Evolutionary conservation across 495 filamentous ascomycete genomes (phyloP).

Genomic region (Hypoxylon rickii): DNA sequence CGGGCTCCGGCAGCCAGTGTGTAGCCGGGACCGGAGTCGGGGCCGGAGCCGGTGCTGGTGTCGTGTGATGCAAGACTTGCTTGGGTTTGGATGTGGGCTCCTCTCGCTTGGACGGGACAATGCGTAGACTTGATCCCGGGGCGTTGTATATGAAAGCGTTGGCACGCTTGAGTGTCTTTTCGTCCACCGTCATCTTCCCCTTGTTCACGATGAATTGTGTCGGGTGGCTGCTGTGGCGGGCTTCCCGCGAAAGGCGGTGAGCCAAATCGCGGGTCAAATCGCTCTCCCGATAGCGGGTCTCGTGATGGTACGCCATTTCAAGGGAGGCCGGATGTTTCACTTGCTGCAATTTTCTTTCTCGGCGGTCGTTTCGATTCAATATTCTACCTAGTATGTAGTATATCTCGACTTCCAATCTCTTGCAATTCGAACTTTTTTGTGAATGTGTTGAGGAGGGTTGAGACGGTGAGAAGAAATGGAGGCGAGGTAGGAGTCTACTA

Average conservation of each 20-base stretch:
- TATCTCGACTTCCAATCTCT: too few species aligned
- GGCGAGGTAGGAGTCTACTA: background rate
- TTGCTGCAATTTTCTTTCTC: too few species aligned
- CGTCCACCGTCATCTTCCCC: slow-evolving; percentile 23
- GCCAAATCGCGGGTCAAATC: slow-evolving; percentile 13
- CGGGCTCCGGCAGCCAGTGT: background rate
- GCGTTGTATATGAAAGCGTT: slow-evolving; percentile 42
- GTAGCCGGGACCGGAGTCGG: background rate
- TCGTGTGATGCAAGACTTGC: slow-evolving; percentile 41
- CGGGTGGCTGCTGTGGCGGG: slow-evolving; percentile 10
- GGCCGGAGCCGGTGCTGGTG: background rate
- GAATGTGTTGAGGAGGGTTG: too few species aligned
- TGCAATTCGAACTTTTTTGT: too few species aligned
- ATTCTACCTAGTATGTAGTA: too few species aligned
- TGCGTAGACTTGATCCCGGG: slow-evolving; percentile 24
- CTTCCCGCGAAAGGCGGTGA: slow-evolving; percentile 9
- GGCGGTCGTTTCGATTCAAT: too few species aligned
- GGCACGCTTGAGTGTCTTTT: slow-evolving; percentile 10
- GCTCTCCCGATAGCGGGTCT: slow-evolving; percentile 4
- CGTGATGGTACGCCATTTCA: slow-evolving; percentile 23
- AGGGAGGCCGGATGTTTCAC: too few species aligned
- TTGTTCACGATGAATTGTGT: slow-evolving; percentile 34
- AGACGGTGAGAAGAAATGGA: background rate
- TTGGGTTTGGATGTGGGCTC: slow-evolving; percentile 4
- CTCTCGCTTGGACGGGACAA: slow-evolving; percentile 3